Conservation (phyloP, 2,329 filamentous ascomycete genomes). For the Aspergillus pseudoterreus region DNA sequence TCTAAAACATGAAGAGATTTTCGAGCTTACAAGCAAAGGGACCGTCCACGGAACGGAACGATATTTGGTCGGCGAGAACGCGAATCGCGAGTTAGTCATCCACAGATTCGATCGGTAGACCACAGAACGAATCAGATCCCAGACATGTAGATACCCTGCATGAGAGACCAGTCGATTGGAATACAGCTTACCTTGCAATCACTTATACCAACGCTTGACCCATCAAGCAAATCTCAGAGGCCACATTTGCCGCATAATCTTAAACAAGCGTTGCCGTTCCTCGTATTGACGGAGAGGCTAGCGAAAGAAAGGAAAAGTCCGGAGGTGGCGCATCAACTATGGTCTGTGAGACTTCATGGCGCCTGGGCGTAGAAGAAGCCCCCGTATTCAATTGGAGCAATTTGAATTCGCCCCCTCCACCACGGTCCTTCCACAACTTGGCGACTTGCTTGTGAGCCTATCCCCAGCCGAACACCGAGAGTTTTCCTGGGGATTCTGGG, state of each 20-base stretch:
- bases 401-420: too few species aligned
- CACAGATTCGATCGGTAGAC: conserved; percentile 45
- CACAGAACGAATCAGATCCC: too few species aligned
- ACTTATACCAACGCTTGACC: too few species aligned
- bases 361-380: too few species aligned
- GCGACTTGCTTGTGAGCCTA: too few species aligned
- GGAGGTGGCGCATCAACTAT: neutral
- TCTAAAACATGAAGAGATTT: conserved; percentile 38
- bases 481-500: too few species aligned
- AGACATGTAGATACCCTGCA: too few species aligned
- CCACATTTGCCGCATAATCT: neutral
- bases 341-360: neutral
- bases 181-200: too few species aligned
- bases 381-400: neutral
- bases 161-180: too few species aligned
- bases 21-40: conserved; percentile 50
- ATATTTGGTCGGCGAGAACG: conserved; percentile 60
- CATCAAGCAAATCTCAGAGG: too few species aligned
- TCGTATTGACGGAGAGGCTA: neutral
- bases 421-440: too few species aligned
- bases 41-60: conserved; percentile 58
- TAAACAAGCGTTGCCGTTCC: neutral
- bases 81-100: conserved; percentile 49
- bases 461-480: too few species aligned
- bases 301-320: neutral